A percentile compares a stretch with the other conserved stretches of the same genome.
phyloP scores from a whole-genome alignment of 2,329 filamentous ascomycete genomes.

The Pseudocercospora musae region DNA sequence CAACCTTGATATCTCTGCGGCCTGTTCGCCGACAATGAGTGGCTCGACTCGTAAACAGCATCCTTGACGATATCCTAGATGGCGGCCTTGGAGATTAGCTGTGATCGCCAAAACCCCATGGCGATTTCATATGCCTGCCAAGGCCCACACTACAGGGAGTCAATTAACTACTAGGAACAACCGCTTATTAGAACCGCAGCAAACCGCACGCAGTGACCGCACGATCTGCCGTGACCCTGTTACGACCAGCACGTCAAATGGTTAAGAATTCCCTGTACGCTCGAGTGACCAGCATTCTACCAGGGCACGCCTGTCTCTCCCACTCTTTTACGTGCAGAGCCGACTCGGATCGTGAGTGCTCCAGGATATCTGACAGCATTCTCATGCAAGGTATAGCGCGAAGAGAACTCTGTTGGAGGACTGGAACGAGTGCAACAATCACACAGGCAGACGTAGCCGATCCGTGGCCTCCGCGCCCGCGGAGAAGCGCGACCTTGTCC shows the following conservation, averaged over 20 bases:
- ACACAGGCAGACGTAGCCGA: background rate
- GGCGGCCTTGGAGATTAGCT: background rate
- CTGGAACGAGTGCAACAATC: background rate
- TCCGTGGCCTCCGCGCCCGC: background rate
- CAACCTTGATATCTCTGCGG: background rate
- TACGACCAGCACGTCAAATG: background rate
- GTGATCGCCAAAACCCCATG: background rate
- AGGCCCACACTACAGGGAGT: background rate
- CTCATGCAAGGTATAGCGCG: background rate
- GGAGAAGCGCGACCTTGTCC: background rate
- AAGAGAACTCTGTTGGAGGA: background rate
- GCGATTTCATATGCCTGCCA: background rate
- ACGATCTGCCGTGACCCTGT: background rate
- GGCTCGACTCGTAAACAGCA: background rate
- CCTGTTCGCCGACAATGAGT: background rate
- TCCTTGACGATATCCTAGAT: background rate
- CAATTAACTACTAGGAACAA: background rate
- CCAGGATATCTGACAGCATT: background rate
- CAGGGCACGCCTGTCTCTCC: background rate
- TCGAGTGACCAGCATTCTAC: background rate
- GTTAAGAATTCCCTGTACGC: background rate
- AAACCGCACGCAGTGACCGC: background rate
- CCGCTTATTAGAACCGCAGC: background rate
- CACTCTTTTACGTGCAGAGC: constrained; percentile 1
- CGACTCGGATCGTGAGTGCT: background rate